phyloP scores from a whole-genome alignment of 2,329 filamentous ascomycete genomes.

The Monilinia polystroma region DNA sequence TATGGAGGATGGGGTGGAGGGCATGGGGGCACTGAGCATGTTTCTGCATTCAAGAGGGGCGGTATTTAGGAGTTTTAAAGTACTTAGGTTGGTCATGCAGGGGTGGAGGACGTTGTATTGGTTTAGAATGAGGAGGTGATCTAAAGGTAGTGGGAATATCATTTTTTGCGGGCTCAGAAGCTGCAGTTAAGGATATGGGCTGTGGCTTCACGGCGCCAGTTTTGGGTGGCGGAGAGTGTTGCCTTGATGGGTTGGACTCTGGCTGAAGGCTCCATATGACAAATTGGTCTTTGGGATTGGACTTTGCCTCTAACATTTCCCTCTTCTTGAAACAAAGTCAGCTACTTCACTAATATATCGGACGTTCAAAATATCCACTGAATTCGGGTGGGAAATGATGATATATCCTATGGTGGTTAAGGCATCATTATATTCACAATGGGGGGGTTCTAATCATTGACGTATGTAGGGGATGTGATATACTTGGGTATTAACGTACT shows the following conservation, averaged over 20 bases:
- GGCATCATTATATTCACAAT: too few relatives aligned
- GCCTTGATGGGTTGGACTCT: too few relatives aligned
- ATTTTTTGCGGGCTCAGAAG: background rate
- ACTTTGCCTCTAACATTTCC: background rate
- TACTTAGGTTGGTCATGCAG: slow-evolving; percentile 41
- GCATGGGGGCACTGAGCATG: slow-evolving; percentile 40
- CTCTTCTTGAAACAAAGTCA: background rate
- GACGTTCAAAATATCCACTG: too few relatives aligned
- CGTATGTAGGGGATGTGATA: too few relatives aligned
- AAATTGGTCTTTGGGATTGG: background rate
- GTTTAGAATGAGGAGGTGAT: slow-evolving; percentile 1
- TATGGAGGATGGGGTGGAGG: slow-evolving; percentile 39
- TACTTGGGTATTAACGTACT: background rate
- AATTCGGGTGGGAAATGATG: too few relatives aligned
- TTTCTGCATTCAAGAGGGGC: slow-evolving; percentile 39
- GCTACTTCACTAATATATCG: background rate
- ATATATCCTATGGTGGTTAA: too few relatives aligned
- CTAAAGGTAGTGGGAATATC: background rate
- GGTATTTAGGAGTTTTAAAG: slow-evolving; percentile 39
- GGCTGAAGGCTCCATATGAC: background rate
- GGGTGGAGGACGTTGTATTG: slow-evolving; percentile 44
- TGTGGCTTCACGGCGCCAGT: background rate
- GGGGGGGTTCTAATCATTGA: too few relatives aligned
- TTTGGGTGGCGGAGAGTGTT: background rate
- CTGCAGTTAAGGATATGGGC: background rate